These are phyloP conservation scores for Gaeumannomyces tritici DNA, from an alignment of 2,329 filamentous ascomycete species.

Conservation along the genomic window DNA sequence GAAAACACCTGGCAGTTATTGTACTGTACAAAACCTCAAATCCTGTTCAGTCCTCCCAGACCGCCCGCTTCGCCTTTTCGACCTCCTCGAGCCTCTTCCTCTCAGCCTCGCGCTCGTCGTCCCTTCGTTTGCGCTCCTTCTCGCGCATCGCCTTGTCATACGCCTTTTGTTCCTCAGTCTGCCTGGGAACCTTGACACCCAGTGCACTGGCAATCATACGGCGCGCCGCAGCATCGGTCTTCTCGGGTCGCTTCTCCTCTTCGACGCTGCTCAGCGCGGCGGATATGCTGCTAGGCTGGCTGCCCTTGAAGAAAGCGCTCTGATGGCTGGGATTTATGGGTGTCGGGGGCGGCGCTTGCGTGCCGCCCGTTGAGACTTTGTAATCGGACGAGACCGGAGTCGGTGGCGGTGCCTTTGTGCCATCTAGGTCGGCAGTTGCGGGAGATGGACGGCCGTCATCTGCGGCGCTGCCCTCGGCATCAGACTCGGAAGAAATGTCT, in stretches of 20 bases:
- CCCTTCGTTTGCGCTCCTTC: constrained; percentile 70
- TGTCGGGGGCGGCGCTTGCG: not conserved
- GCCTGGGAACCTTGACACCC: constrained; percentile 69
- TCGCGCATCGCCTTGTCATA: constrained; percentile 77
- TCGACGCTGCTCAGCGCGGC: constrained; percentile 36
- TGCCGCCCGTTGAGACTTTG: constrained; percentile 6
- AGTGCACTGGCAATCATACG: constrained; percentile 84
- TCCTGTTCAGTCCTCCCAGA: constrained; percentile 63
- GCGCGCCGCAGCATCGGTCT: constrained; percentile 84
- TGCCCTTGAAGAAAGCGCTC: not conserved
- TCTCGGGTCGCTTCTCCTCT: constrained; percentile 59
- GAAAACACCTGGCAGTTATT: not conserved
- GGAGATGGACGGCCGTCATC: constrained; percentile 16
- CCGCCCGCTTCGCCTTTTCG: constrained; percentile 68
- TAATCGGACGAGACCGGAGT: constrained; percentile 53
- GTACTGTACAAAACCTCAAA: not conserved
- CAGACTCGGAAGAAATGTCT: constrained; percentile 33
- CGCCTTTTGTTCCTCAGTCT: constrained; percentile 79
- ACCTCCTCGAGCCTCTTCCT: constrained; percentile 51
- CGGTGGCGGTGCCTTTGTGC: constrained; percentile 47
- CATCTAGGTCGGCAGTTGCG: constrained; percentile 12
- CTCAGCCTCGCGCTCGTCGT: constrained; percentile 61
- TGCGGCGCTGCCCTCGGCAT: constrained; percentile 11
- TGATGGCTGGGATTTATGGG: not conserved
- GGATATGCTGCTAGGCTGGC: not conserved